Evolutionary conservation across 2,329 filamentous ascomycete genomes (phyloP).

Genomic region (Arthrobotrys sinensis): DNA sequence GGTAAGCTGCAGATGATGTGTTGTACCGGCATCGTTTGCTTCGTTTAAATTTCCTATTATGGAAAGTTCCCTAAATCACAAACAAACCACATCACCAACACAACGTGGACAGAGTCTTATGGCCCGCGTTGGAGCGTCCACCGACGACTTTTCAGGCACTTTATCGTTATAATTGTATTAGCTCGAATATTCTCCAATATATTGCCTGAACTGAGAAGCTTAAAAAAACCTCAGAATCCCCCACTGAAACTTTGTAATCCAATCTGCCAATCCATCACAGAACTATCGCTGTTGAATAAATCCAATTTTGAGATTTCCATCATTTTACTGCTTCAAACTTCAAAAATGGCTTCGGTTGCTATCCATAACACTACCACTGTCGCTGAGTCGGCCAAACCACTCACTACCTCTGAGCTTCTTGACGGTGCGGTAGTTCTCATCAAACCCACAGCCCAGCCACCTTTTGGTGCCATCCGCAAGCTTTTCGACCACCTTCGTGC

Average conservation of each 20-base stretch:
- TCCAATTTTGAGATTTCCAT: neutral
- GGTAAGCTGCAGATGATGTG: too few relatives aligned
- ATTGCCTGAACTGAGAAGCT: neutral
- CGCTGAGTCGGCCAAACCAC: neutral
- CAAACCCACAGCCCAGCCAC: neutral
- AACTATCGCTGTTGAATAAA: neutral
- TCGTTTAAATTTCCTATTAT: too few relatives aligned
- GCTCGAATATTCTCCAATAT: too few relatives aligned
- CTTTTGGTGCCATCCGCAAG: slow-evolving; percentile 1
- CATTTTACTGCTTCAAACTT: neutral
- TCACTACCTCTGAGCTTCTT: neutral
- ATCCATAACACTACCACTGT: neutral
- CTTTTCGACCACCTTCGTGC: slow-evolving; percentile 28
- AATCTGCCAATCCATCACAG: neutral
- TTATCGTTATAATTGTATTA: too few relatives aligned
- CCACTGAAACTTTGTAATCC: neutral
- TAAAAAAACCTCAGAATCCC: neutral
- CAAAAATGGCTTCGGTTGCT: neutral
- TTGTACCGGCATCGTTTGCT: too few relatives aligned
- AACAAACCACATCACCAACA: too few relatives aligned
- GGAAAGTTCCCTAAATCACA: too few relatives aligned
- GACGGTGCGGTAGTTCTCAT: neutral
- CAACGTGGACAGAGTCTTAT: too few relatives aligned
- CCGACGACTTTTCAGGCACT: too few relatives aligned
- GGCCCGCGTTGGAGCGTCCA: too few relatives aligned